Percentiles rank a stretch among this genome's conserved stretches.
Conservation (phyloP, 2,329 filamentous ascomycete species). For the Fulvia fulva region DNA sequence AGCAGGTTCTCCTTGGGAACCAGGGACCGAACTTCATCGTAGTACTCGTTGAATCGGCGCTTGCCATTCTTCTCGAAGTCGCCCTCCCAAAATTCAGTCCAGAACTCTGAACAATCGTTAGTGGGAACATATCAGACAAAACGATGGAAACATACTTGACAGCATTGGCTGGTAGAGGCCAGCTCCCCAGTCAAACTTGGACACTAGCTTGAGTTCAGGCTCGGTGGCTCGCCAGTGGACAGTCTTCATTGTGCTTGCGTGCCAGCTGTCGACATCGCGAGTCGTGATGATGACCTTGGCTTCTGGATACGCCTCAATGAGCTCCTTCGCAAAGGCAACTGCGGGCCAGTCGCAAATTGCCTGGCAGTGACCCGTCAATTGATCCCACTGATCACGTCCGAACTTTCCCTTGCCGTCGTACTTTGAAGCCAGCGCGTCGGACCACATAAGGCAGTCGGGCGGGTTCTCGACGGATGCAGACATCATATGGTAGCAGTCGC, state of each 20-base stretch:
- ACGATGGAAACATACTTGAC: slow-evolving; percentile 48
- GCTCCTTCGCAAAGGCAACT: slow-evolving; percentile 63
- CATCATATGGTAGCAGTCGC: slow-evolving; percentile 72
- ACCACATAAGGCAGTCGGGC: slow-evolving; percentile 65
- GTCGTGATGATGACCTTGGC: slow-evolving; percentile 68
- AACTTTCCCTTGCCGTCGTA: slow-evolving; percentile 60
- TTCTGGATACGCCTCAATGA: slow-evolving; percentile 68
- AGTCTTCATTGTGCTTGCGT: slow-evolving; percentile 61
- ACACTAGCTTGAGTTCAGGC: slow-evolving; percentile 54
- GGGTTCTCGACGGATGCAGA: slow-evolving; percentile 65
- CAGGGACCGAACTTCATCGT: slow-evolving; percentile 47
- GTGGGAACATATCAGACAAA: too few species aligned
- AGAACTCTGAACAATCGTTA: slow-evolving; percentile 49
- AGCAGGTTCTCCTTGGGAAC: slow-evolving; percentile 50
- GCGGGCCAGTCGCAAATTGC: slow-evolving; percentile 68
- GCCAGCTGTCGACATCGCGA: slow-evolving; percentile 63
- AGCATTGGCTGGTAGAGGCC: slow-evolving; percentile 68
- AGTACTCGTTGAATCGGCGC: slow-evolving; percentile 56
- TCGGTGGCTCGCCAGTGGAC: slow-evolving; percentile 65
- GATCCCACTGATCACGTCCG: slow-evolving; percentile 64
- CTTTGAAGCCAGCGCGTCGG: slow-evolving; percentile 62
- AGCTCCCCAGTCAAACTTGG: slow-evolving; percentile 59
- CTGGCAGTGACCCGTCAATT: slow-evolving; percentile 61
- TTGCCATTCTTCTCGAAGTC: slow-evolving; percentile 65
- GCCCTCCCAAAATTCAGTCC: slow-evolving; percentile 63